These are phyloP conservation scores for Kickxella alabastrina DNA, from an alignment of 192 early-diverging fungal genomes.

Conservation along the genomic window DNA sequence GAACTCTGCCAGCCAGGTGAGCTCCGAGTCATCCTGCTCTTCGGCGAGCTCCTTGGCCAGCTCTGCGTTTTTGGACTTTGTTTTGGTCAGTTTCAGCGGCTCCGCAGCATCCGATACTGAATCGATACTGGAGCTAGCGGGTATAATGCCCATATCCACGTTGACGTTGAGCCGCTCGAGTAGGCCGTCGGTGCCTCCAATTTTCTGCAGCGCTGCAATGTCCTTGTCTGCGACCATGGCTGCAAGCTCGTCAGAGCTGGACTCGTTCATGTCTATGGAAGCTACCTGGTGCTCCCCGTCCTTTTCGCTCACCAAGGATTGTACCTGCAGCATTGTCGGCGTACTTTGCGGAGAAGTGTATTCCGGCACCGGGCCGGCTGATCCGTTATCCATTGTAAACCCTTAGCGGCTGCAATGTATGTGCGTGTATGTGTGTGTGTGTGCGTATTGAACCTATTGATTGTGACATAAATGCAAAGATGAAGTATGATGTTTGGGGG, in stretches of 20 bases:
- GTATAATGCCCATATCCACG: constrained; percentile 18
- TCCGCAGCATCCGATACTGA: not conserved
- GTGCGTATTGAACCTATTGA: not conserved
- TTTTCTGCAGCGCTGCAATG: constrained; percentile 15
- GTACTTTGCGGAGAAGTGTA: constrained; percentile 5
- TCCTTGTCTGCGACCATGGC: constrained; percentile 44
- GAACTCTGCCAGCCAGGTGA: constrained; percentile 45
- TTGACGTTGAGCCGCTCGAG: constrained; percentile 25
- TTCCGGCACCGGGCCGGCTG: not conserved
- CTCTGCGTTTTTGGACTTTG: constrained; percentile 3
- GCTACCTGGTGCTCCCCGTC: not conserved
- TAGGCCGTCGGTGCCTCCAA: constrained; percentile 38
- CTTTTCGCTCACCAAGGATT: not conserved
- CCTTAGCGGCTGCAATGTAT: no score
- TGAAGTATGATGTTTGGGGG: no score
- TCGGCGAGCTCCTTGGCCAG: constrained; percentile 37
- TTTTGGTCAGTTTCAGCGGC: not conserved
- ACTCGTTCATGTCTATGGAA: not conserved
- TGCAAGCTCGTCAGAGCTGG: constrained; percentile 20
- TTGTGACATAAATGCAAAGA: not conserved
- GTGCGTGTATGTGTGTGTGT: no score
- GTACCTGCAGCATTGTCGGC: constrained; percentile 1
- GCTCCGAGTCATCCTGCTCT: constrained; percentile 19
- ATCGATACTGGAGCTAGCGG: not conserved
- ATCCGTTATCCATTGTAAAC: not conserved